phyloP scores from a whole-genome alignment of 306 rosid species.

The Cicer cuneatum region DNA sequence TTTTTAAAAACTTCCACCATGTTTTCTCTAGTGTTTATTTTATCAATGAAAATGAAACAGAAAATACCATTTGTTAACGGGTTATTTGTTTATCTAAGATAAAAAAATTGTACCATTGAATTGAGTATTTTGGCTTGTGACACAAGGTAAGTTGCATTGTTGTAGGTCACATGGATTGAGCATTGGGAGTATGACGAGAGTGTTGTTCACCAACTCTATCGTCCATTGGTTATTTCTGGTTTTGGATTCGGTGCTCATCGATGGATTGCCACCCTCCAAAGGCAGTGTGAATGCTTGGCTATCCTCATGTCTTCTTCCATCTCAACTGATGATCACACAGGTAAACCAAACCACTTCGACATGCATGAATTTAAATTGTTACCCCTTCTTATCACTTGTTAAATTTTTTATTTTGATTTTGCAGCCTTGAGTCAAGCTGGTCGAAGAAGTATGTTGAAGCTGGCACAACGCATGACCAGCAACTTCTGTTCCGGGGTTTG shows the following conservation, averaged over 20 bases:
- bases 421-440: constrained; percentile 65
- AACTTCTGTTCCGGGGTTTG: constrained; percentile 82
- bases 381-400: constrained; percentile 6
- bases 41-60: too few species aligned
- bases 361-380: neutral
- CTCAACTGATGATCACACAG: constrained; percentile 61
- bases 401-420: constrained; percentile 35
- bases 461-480: constrained; percentile 87
- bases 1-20: too few species aligned
- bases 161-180: constrained; percentile 93
- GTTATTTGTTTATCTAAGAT: neutral
- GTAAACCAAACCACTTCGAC: constrained; percentile 1
- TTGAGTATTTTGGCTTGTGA: neutral
- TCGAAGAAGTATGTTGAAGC: constrained; percentile 77
- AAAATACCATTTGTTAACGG: too few species aligned
- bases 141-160: neutral
- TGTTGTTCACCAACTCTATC: constrained; percentile 69
- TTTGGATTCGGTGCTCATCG: constrained; percentile 87
- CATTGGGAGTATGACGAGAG: constrained; percentile 84
- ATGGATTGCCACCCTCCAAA: constrained; percentile 90
- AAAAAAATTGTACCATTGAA: constrained; percentile 7
- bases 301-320: constrained; percentile 67
- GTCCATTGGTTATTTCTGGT: constrained; percentile 62
- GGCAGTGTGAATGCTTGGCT: constrained; percentile 83
- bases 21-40: too few species aligned